These are phyloP conservation scores for Crithidia thermophila DNA, from an alignment of 208 protist species.

Conservation along the genomic window DNA sequence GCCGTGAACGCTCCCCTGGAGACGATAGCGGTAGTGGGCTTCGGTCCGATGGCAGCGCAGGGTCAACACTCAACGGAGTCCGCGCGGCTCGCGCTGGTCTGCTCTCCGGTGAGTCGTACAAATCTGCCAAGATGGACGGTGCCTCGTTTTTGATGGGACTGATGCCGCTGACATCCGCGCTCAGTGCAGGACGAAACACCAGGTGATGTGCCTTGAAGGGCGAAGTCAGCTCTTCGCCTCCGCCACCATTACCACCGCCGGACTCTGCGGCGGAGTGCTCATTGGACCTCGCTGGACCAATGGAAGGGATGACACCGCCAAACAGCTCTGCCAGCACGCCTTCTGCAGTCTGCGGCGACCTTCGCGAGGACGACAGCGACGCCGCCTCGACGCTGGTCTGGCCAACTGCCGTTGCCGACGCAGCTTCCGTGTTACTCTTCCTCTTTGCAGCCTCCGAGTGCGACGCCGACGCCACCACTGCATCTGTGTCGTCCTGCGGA, in stretches of 20 bases:
- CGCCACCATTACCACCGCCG: neutral
- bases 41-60: no score
- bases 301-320: no score
- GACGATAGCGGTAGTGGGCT: neutral
- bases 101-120: conserved; percentile 31
- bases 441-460: no score
- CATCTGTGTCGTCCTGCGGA: no score
- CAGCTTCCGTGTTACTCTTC: no score
- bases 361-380: no score
- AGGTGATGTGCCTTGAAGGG: conserved; percentile 1
- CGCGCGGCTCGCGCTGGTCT: neutral
- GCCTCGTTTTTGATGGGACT: conserved; percentile 50
- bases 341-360: conserved; percentile 4
- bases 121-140: conserved; percentile 36
- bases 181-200: conserved; percentile 12
- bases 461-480: no score
- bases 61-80: no score
- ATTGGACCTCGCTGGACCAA: no score
- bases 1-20: neutral
- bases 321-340: conserved; percentile 8
- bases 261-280: no score
- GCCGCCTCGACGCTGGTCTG: no score
- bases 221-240: neutral
- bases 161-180: conserved; percentile 46
- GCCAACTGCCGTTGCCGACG: no score